Base-by-base conservation (phyloP, 2,329 filamentous ascomycete species). In the Verticillium longisporum region DNA sequence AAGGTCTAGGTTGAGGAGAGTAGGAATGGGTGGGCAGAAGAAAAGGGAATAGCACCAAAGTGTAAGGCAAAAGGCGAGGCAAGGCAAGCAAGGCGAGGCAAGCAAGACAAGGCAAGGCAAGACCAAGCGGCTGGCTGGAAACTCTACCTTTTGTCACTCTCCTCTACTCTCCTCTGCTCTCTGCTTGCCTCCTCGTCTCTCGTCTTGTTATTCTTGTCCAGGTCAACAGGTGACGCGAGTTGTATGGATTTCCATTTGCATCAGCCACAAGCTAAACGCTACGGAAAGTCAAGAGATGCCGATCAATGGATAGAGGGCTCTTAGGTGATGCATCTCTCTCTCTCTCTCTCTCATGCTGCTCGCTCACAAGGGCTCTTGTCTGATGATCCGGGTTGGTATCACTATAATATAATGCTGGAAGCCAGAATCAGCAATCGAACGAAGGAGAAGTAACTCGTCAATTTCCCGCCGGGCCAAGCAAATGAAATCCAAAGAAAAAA, bases 21-120 rank as follows among this genome's bases (percentile, higher is more conserved):
- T 50, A 50, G 45, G 45, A 50, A 50, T 50, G 45, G 45, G 45
- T 50, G 45, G 45, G 45, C 45, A 50, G 45, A 50, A 50, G 45
- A 50, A 36, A 50, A 21, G 45, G 45, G 45, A 50, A 50, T 50
- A 50, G 45, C 45, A 50, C 45, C 7, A 50, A 50, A 50, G 45
- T 50, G 45, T 50, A 36, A 36, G 34, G 34, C 26, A 26, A 50
- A 26, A 21, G n/a, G n/a, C 6, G 21, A 55, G 61, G 61, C 54
- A 62, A 45, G 54, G 61, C 53, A 26, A 15, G 45, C 7, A 50
- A n/a, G 7, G 37, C n/a, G 26, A 21, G 41, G 56, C 13, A 55
- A 59, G 59, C 59, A 58, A 55, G 62, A 61, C 15, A 41, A n/a
- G 3, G 38, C 6, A 15, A 26, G 45, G 45, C 7, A 50, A n/a